These are phyloP conservation scores for Perkinsus marinus DNA, from an alignment of 169 alveolate genomes.

Conservation along the genomic window DNA sequence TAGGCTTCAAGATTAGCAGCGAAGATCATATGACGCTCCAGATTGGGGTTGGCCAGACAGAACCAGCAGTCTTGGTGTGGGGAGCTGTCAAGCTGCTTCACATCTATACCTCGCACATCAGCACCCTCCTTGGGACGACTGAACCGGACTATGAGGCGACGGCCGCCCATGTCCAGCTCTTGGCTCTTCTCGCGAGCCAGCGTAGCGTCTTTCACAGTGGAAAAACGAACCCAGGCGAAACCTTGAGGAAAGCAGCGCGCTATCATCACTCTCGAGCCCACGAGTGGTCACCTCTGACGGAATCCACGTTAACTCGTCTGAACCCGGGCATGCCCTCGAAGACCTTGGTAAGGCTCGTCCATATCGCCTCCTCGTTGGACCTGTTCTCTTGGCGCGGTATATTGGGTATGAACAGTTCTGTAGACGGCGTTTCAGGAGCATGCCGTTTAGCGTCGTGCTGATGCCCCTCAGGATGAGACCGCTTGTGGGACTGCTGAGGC, in stretches of 20 bases:
- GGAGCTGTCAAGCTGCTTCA: background rate
- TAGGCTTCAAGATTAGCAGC: background rate
- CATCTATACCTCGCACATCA: background rate
- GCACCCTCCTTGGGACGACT: background rate
- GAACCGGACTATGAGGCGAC: background rate
- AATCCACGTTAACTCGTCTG: background rate
- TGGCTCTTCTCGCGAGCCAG: background rate
- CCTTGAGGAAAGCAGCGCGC: background rate
- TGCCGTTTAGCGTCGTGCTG: background rate
- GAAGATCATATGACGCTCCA: background rate
- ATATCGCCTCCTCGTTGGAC: background rate
- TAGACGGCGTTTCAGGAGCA: background rate
- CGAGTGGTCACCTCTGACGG: background rate
- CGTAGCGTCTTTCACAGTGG: background rate
- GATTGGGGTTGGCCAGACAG: background rate
- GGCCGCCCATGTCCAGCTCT: background rate
- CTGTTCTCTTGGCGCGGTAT: background rate
- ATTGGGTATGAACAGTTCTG: background rate
- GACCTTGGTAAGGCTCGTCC: background rate
- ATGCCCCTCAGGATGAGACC: background rate
- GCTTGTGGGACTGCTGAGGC: background rate
- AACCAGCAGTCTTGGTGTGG: background rate
- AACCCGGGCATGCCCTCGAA: background rate
- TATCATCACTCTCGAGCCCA: background rate
- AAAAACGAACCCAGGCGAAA: background rate